These are phyloP conservation scores for Clohesyomyces aquaticus DNA, from an alignment of 495 filamentous ascomycete species.

Conservation along the genomic window DNA sequence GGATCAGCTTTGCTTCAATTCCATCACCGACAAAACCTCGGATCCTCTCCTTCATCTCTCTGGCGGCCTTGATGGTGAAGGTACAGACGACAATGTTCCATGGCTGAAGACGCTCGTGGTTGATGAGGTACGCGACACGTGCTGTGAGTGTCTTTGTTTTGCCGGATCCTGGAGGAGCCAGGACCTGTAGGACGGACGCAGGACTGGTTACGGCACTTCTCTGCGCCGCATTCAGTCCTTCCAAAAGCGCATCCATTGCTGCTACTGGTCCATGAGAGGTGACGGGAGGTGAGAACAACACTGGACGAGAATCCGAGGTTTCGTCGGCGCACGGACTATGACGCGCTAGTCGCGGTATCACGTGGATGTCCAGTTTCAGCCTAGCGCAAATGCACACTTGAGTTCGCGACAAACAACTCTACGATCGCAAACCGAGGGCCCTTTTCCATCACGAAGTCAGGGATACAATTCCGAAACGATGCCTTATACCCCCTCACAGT, in stretches of 20 bases:
- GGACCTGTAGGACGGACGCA: constrained; percentile 80
- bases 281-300: neutral
- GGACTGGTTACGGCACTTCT: constrained; percentile 79
- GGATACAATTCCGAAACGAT: too few relatives aligned
- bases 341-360: neutral
- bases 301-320: neutral
- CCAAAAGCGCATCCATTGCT: constrained; percentile 53
- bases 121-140: constrained; percentile 90
- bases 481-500: too few relatives aligned
- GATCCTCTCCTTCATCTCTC: constrained; percentile 93
- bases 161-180: constrained; percentile 75
- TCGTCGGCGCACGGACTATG: neutral
- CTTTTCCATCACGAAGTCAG: too few relatives aligned
- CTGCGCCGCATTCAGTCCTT: constrained; percentile 83
- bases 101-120: constrained; percentile 74
- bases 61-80: constrained; percentile 95
- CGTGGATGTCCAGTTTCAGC: too few relatives aligned
- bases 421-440: too few relatives aligned
- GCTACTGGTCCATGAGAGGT: constrained; percentile 1
- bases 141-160: constrained; percentile 98
- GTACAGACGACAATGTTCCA: constrained; percentile 96
- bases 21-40: constrained; percentile 76
- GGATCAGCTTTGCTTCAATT: constrained; percentile 73
- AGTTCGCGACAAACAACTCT: too few relatives aligned
- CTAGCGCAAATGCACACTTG: too few relatives aligned